Evolutionary conservation across 148 eudicot genomes (phyloP).

Genomic region (Persicaria tinctoria): DNA sequence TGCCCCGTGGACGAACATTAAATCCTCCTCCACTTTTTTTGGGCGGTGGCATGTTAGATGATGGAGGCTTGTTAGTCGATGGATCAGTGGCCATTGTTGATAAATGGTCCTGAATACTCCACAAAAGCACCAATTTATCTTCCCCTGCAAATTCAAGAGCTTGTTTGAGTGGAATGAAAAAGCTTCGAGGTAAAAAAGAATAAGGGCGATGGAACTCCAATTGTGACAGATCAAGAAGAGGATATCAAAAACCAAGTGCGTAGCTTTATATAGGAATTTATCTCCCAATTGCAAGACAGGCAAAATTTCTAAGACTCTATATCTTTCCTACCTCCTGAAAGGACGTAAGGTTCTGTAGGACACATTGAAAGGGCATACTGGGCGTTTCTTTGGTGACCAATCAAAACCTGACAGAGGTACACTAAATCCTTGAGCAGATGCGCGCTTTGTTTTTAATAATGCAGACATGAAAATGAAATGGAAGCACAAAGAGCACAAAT

Average conservation of each 20-base stretch:
- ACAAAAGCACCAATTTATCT: conserved; percentile 76
- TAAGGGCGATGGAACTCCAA: background rate
- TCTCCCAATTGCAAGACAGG: background rate
- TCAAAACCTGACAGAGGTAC: conserved; percentile 46
- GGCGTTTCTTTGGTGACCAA: conserved; percentile 89
- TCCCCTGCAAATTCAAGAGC: conserved; percentile 43
- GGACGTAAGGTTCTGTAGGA: conserved; percentile 84
- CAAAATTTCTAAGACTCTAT: background rate
- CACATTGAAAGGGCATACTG: conserved; percentile 96
- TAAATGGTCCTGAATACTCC: conserved; percentile 95
- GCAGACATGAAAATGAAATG: too few relatives aligned
- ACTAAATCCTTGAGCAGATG: background rate
- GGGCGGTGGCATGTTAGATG: conserved; percentile 44
- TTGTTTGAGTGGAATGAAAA: background rate
- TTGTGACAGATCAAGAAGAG: background rate
- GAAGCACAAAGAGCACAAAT: background rate
- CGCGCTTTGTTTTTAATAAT: too few relatives aligned
- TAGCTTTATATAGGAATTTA: background rate
- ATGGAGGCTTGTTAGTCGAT: conserved; percentile 44
- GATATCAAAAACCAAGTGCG: background rate
- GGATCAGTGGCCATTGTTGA: conserved; percentile 58
- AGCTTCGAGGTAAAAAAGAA: background rate
- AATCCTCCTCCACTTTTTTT: conserved; percentile 62
- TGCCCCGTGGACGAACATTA: conserved; percentile 75
- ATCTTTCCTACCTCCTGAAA: conserved; percentile 71